Evolutionary conservation across 306 rosid genomes (phyloP).

Genomic region (Vigna hirtella): DNA sequence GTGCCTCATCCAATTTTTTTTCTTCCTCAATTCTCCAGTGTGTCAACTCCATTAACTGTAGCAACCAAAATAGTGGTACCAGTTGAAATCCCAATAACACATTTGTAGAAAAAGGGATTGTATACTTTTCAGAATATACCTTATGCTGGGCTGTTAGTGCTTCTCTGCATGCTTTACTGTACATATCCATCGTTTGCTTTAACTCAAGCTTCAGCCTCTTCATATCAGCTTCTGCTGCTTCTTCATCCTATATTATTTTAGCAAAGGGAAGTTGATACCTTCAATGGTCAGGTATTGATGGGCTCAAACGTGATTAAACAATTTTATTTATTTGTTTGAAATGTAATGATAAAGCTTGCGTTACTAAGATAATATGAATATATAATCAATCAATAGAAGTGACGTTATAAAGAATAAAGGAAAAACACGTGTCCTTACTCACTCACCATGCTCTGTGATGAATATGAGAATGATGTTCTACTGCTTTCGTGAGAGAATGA

Average conservation of each 20-base stretch:
- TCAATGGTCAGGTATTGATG: not conserved
- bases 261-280: constrained; percentile 24
- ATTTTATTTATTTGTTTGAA: not conserved
- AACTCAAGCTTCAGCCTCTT: constrained; percentile 90
- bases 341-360: not conserved
- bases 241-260: constrained; percentile 68
- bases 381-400: not conserved
- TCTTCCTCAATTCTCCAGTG: constrained; percentile 74
- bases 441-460: constrained; percentile 76
- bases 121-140: constrained; percentile 46
- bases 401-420: not conserved
- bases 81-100: not conserved
- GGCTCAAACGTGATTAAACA: not conserved
- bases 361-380: not conserved
- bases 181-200: constrained; percentile 95
- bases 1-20: constrained; percentile 68
- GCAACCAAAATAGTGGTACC: constrained; percentile 9
- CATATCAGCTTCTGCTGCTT: constrained; percentile 83
- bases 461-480: constrained; percentile 66
- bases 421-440: not conserved
- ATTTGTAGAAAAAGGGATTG: not conserved
- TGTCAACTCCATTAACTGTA: constrained; percentile 68
- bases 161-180: constrained; percentile 49
- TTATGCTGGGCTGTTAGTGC: constrained; percentile 55
- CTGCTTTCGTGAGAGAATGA: constrained; percentile 64